Evolutionary conservation across 2,329 filamentous ascomycete species (phyloP).

Genomic region (Trichophyton schoenleinii): DNA sequence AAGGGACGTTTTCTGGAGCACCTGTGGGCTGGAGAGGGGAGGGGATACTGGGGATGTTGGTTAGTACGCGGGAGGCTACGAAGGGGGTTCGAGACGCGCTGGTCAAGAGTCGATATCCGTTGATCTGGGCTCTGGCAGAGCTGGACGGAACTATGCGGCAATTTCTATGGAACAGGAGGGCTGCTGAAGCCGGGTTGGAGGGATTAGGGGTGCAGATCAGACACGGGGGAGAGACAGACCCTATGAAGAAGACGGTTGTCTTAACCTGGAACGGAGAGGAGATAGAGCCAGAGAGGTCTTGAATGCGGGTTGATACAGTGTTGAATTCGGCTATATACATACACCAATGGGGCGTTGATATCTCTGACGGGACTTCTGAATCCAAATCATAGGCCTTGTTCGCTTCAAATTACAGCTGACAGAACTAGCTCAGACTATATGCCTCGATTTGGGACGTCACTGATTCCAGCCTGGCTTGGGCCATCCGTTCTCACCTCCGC

Average conservation of each 20-base stretch:
- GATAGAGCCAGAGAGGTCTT: conserved; percentile 11
- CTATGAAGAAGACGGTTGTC: conserved; percentile 16
- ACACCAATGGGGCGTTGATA: background rate
- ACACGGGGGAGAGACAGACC: conserved; percentile 17
- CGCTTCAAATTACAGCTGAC: background rate
- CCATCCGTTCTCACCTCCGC: conserved; percentile 35
- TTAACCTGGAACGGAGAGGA: conserved; percentile 29
- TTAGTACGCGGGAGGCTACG: conserved; percentile 57
- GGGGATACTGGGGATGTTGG: conserved; percentile 58
- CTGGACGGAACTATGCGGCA: conserved; percentile 28
- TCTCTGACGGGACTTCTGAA: background rate
- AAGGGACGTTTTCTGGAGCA: conserved; percentile 60
- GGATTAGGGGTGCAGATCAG: conserved; percentile 28
- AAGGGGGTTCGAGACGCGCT: conserved; percentile 66
- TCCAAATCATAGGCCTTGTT: too few relatives aligned
- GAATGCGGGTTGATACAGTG: background rate
- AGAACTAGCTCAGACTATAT: background rate
- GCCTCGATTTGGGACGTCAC: background rate
- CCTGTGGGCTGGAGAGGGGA: conserved; percentile 58
- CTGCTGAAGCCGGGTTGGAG: conserved; percentile 27
- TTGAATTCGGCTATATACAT: background rate
- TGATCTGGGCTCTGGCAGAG: conserved; percentile 48
- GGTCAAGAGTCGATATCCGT: conserved; percentile 52
- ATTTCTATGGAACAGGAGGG: conserved; percentile 34
- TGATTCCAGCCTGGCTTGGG: conserved; percentile 13